Percentiles rank a stretch among this genome's conserved stretches.
phyloP scores from a whole-genome alignment of 441 rosid genomes.

The Codiaeum variegatum region DNA sequence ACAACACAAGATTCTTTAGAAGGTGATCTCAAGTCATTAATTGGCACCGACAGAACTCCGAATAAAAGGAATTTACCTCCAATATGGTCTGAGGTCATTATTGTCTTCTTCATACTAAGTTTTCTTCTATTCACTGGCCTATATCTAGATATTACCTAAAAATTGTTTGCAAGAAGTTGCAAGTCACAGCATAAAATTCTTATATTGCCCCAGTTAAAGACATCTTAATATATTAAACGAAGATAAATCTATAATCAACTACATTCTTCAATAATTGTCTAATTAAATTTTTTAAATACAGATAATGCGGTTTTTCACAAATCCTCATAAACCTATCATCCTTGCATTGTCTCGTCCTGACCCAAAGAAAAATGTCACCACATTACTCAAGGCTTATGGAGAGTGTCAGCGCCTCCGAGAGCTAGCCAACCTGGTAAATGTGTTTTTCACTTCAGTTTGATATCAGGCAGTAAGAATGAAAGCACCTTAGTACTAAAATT shows the following conservation, averaged over 20 bases:
- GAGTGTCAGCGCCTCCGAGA: conserved; percentile 81
- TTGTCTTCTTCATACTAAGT: conserved; percentile 7
- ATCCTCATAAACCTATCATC: conserved; percentile 90
- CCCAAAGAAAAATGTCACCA: conserved; percentile 87
- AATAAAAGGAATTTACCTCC: conserved; percentile 71
- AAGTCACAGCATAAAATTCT: conserved; percentile 4
- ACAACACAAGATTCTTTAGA: conserved; percentile 49
- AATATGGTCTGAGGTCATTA: conserved; percentile 82
- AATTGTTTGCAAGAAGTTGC: background rate
- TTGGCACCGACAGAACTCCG: conserved; percentile 58
- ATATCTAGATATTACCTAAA: too few relatives aligned
- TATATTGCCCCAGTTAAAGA: background rate
- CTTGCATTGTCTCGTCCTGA: conserved; percentile 93
- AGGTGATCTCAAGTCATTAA: conserved; percentile 63
- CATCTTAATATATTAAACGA: background rate
- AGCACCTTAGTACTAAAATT: background rate
- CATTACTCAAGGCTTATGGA: conserved; percentile 89
- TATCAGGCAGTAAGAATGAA: conserved; percentile 3
- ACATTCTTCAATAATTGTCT: background rate
- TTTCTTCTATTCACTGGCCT: background rate
- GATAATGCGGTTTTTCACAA: conserved; percentile 88
- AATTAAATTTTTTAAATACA: conserved; percentile 27
- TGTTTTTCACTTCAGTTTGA: conserved; percentile 7
- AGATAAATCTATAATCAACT: background rate
- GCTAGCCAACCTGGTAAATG: conserved; percentile 79